Evolutionary conservation across 345 rosid species (phyloP).

Genomic region (Arabidopsis arenosa): DNA sequence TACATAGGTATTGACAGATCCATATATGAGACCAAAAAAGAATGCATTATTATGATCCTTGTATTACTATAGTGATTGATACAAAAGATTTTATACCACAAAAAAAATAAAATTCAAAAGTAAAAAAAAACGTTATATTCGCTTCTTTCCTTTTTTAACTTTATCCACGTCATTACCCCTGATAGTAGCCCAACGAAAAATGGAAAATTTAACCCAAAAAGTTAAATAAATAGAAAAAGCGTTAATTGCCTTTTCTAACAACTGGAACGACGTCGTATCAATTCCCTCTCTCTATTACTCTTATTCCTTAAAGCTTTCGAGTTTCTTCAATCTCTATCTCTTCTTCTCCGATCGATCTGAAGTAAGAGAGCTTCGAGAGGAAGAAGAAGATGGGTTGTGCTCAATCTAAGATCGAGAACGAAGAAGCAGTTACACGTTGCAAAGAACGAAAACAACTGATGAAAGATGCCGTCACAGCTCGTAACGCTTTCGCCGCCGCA

Average conservation of each 20-base stretch:
- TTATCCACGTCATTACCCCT: constrained; percentile 36
- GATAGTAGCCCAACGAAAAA: constrained; percentile 30
- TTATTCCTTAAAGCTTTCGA: constrained; percentile 15
- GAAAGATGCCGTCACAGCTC: constrained; percentile 71
- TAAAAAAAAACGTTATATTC: constrained; percentile 32
- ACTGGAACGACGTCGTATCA: constrained; percentile 33
- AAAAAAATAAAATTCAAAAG: neutral
- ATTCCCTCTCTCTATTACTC: neutral
- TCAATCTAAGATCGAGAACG: constrained; percentile 96
- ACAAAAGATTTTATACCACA: neutral
- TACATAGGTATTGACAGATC: neutral
- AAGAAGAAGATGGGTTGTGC: constrained; percentile 74
- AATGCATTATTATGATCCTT: neutral
- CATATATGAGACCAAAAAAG: neutral
- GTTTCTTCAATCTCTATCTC: neutral
- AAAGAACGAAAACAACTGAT: constrained; percentile 70
- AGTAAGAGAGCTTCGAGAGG: constrained; percentile 8
- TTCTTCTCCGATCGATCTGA: constrained; percentile 35
- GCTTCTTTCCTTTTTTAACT: constrained; percentile 27
- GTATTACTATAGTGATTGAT: neutral
- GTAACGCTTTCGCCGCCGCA: constrained; percentile 99
- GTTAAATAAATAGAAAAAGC: neutral
- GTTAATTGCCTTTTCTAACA: constrained; percentile 20
- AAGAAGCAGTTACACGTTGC: constrained; percentile 87
- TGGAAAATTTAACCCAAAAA: neutral